phyloP scores from a whole-genome alignment of 2,329 filamentous ascomycete genomes.

The Fusarium ramigenum region DNA sequence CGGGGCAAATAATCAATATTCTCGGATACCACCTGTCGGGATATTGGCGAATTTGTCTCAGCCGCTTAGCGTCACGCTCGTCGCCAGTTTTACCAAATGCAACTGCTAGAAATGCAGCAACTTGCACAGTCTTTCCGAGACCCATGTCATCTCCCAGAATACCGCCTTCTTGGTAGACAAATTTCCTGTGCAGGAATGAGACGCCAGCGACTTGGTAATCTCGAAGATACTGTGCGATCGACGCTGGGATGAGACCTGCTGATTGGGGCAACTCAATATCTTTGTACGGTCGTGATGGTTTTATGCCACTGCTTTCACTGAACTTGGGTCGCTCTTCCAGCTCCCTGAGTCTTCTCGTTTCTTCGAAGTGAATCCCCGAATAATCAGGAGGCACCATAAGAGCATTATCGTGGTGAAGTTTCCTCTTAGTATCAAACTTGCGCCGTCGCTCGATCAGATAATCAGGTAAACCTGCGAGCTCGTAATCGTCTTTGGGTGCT shows the following conservation, averaged over 20 bases:
- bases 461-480: constrained; percentile 57
- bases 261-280: constrained; percentile 81
- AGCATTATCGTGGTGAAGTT: constrained; percentile 71
- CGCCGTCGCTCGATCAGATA: constrained; percentile 78
- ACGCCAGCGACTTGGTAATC: constrained; percentile 91
- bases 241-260: constrained; percentile 82
- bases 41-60: constrained; percentile 82
- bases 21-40: constrained; percentile 76
- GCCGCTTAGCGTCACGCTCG: constrained; percentile 82
- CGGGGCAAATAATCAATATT: constrained; percentile 87
- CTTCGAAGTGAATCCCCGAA: constrained; percentile 75
- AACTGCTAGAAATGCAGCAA: constrained; percentile 89
- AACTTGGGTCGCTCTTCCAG: constrained; percentile 78
- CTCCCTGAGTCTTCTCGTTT: constrained; percentile 44
- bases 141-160: constrained; percentile 98
- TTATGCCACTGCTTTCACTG: constrained; percentile 60
- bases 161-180: constrained; percentile 90
- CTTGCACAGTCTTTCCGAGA: constrained; percentile 94
- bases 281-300: constrained; percentile 74
- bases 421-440: constrained; percentile 72
- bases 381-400: constrained; percentile 82
- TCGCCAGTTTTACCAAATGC: constrained; percentile 96
- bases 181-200: constrained; percentile 85
- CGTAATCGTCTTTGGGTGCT: constrained; percentile 54
- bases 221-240: constrained; percentile 89